A percentile compares a stretch with the other conserved stretches of the same genome.
phyloP scores from a whole-genome alignment of 176 grass and related monocot genomes.

The Luzula sylvatica region DNA sequence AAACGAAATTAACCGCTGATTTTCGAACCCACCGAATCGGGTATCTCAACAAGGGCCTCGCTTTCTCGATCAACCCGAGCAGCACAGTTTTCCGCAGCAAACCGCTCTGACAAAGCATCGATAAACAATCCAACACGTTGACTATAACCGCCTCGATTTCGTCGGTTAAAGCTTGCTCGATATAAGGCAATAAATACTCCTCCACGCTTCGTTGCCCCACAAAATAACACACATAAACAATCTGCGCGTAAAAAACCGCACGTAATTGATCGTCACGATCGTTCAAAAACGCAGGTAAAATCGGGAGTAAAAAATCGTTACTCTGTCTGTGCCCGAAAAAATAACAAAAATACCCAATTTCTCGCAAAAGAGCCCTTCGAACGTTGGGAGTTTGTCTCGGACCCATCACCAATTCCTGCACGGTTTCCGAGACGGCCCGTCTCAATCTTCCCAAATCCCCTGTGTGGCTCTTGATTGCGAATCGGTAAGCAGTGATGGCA shows the following conservation, averaged over 20 bases:
- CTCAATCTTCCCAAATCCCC: slow-evolving; percentile 52
- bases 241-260: slow-evolving; percentile 75
- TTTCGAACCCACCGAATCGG: slow-evolving; percentile 88
- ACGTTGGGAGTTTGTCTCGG: slow-evolving; percentile 73
- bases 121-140: slow-evolving; percentile 78
- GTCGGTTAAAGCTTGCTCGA: slow-evolving; percentile 86
- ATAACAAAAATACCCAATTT: slow-evolving; percentile 82
- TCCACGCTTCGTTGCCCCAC: slow-evolving; percentile 91
- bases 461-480: slow-evolving; percentile 47
- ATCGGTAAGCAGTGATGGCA: slow-evolving; percentile 88
- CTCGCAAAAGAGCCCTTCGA: slow-evolving; percentile 83
- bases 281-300: slow-evolving; percentile 95
- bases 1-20: slow-evolving; percentile 69
- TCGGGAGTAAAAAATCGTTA: slow-evolving; percentile 94
- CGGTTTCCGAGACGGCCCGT: slow-evolving; percentile 75
- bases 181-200: slow-evolving; percentile 94
- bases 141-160: slow-evolving; percentile 77
- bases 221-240: slow-evolving; percentile 92
- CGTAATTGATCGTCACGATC: slow-evolving; percentile 81
- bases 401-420: slow-evolving; percentile 96
- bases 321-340: slow-evolving; percentile 90
- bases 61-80: slow-evolving; percentile 67
- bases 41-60: slow-evolving; percentile 64
- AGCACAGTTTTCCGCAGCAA: slow-evolving; percentile 82
- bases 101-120: slow-evolving; percentile 71